Conservation (phyloP, 2,329 filamentous ascomycete species). For the Alternaria conjuncta region DNA sequence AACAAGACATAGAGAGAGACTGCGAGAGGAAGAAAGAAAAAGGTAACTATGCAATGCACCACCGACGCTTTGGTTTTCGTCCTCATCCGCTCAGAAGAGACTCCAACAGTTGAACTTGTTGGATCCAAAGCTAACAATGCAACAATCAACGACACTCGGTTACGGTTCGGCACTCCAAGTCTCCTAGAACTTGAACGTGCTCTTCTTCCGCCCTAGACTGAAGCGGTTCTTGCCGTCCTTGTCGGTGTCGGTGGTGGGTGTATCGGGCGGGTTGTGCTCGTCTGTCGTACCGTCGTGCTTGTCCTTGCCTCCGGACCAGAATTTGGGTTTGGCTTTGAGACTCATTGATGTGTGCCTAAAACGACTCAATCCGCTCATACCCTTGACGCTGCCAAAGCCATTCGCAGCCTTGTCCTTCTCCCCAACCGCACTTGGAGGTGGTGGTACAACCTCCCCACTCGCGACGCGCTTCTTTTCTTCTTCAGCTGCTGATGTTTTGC, state of each 20-base stretch:
- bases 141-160: not conserved
- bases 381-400: conserved; percentile 46
- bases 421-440: conserved; percentile 1
- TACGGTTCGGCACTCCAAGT: not conserved
- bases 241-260: conserved; percentile 54
- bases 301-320: conserved; percentile 61
- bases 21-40: not conserved
- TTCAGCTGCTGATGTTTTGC: conserved; percentile 67
- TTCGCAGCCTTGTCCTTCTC: conserved; percentile 36
- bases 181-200: conserved; percentile 51
- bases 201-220: conserved; percentile 75
- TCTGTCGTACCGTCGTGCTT: conserved; percentile 30
- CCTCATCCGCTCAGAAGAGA: not conserved
- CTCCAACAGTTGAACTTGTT: not conserved
- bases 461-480: conserved; percentile 33
- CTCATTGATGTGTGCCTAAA: conserved; percentile 78
- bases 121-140: not conserved
- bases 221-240: conserved; percentile 72
- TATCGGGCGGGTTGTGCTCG: conserved; percentile 22
- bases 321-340: conserved; percentile 76
- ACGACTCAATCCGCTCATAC: conserved; percentile 61
- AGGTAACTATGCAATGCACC: not conserved
- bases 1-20: not conserved
- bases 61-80: not conserved
- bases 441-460: conserved; percentile 17